A percentile compares a stretch with the other conserved stretches of the same genome.
These are phyloP conservation scores for Cerrena zonata DNA, from an alignment of 1,284 basidiomycete species.

Conservation along the genomic window DNA sequence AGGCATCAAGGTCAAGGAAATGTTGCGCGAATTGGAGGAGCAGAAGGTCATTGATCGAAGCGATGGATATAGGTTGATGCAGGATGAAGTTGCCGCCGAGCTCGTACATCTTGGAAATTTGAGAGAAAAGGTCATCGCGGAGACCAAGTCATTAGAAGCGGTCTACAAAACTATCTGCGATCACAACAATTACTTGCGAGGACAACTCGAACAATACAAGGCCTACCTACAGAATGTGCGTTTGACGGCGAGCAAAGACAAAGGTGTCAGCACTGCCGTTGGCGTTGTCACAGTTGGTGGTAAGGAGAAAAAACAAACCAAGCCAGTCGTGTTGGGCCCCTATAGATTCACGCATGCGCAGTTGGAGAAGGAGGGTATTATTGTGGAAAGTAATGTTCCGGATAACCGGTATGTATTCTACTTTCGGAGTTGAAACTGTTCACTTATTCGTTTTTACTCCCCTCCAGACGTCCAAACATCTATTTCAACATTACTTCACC, in stretches of 20 bases:
- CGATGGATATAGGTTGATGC: constrained; percentile 90
- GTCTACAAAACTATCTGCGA: constrained; percentile 99
- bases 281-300: constrained; percentile 94
- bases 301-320: constrained; percentile 89
- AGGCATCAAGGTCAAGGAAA: constrained; percentile 98
- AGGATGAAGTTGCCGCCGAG: constrained; percentile 93
- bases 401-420: constrained; percentile 72
- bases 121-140: constrained; percentile 89
- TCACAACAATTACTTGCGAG: constrained; percentile 95
- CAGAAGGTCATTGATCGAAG: constrained; percentile 76
- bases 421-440: constrained; percentile 9
- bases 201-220: constrained; percentile 98
- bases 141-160: constrained; percentile 87
- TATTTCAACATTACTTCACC: constrained; percentile 99
- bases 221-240: constrained; percentile 97
- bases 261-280: constrained; percentile 78
- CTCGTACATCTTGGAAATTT: constrained; percentile 94
- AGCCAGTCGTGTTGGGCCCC: constrained; percentile 85
- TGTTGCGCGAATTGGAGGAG: constrained; percentile 93
- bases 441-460: neutral
- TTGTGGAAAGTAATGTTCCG: constrained; percentile 96
- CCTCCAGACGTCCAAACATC: constrained; percentile 92
- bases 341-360: constrained; percentile 97
- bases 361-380: constrained; percentile 98
- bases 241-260: constrained; percentile 81